Evolutionary conservation across 192 early-diverging fungal genomes (phyloP).

Genomic region (Backusella australiensis): DNA sequence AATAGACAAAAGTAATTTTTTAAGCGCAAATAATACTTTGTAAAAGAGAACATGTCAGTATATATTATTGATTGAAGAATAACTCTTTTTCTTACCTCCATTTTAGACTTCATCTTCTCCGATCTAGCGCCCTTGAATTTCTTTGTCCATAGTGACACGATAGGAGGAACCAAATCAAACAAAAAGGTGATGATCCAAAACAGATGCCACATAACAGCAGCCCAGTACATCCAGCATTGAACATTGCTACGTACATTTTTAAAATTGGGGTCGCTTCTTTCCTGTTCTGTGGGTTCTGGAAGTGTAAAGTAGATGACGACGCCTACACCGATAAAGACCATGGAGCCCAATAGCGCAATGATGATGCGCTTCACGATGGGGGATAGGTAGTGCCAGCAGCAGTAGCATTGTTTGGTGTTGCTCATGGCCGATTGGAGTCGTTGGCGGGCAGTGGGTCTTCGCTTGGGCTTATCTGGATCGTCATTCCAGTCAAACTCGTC

Average conservation of each 20-base stretch:
- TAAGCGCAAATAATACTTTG: constrained; percentile 33
- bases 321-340: constrained; percentile 28
- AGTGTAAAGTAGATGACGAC: constrained; percentile 22
- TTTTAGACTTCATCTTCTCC: constrained; percentile 29
- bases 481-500: constrained; percentile 39
- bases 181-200: constrained; percentile 30
- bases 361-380: constrained; percentile 32
- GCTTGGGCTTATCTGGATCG: constrained; percentile 32
- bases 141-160: constrained; percentile 26
- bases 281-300: constrained; percentile 15
- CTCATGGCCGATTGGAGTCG: constrained; percentile 17
- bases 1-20: constrained; percentile 25
- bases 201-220: constrained; percentile 35
- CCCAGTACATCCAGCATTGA: constrained; percentile 38
- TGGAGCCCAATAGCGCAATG: constrained; percentile 26
- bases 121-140: constrained; percentile 24
- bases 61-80: background rate
- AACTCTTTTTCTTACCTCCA: constrained; percentile 26
- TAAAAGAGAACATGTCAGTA: constrained; percentile 3
- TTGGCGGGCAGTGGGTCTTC: constrained; percentile 18
- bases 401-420: constrained; percentile 12
- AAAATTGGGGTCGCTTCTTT: constrained; percentile 15
- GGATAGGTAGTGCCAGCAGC: constrained; percentile 39
- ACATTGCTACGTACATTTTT: constrained; percentile 32
- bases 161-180: constrained; percentile 30